Base-by-base conservation (phyloP, 257 asterid species). In the Nicotiana paniculata region DNA sequence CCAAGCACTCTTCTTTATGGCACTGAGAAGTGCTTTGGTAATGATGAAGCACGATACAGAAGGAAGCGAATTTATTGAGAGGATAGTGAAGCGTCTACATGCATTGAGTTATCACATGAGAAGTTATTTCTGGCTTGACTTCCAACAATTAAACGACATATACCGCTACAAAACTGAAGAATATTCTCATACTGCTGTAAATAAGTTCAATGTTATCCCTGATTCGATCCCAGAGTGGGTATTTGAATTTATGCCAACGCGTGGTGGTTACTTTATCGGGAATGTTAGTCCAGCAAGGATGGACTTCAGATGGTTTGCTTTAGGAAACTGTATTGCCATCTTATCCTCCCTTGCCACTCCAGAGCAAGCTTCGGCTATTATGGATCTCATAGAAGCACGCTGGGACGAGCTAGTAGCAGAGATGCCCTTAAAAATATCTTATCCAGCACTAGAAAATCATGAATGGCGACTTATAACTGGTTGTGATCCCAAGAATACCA, bases 331-430 rank as follows among this genome's bases (percentile, higher is more conserved):
- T 81, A 86, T 92, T 64, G 92, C 97, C 4, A 92, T 92, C 69
- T 85, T 92, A 43, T 85, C 94, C 58, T 92, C 91, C 79, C 91
- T 92, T 68, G 91, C 97, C 81, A 92, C 94, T 53, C 87, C 93
- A 0, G 95, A 92, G 72, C 97, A 92, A 84, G 90, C 97, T 69
- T 83, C 93, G 21, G 95, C 97, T 1, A 90, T 92, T 83, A 92
- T 91, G 97, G 97, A 92, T 87, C 97, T 92, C 67, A 83, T 92
- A 15, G 97, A 92, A 86, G 90, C 88, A 21, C 91, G 97, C 32
- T 92, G 97, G 97, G 95, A 92, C 74, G 97, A 92, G 84, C 90
- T 92, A 43, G 90, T 92, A 1, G 97, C 94, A 61, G 97, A 92
- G 74, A 91, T 92, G 95, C 97, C 95, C 43, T 79, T 92, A 10